Percentiles rank a stretch among this genome's conserved stretches.
Evolutionary conservation across 441 rosid genomes (phyloP).

Genomic region (Gossypium armourianum): DNA sequence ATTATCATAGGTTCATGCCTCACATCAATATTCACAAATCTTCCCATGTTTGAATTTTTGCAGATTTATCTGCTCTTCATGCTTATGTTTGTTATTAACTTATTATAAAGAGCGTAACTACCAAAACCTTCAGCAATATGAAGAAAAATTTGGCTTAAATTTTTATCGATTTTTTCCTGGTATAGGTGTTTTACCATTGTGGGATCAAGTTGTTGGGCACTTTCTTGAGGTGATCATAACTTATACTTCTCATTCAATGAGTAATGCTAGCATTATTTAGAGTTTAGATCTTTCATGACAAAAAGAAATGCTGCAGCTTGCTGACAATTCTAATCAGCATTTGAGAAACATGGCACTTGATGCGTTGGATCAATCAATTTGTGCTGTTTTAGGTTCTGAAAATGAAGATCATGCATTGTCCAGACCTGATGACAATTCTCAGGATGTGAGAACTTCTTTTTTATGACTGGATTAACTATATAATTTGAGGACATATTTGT

Average conservation of each 20-base stretch:
- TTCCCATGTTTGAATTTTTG: constrained; percentile 3
- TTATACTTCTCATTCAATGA: constrained; percentile 20
- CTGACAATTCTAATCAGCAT: constrained; percentile 68
- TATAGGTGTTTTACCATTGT: constrained; percentile 82
- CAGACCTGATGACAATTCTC: constrained; percentile 29
- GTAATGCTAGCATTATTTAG: constrained; percentile 17
- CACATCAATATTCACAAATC: neutral
- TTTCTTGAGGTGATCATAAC: constrained; percentile 62
- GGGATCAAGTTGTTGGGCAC: constrained; percentile 90
- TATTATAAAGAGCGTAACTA: neutral
- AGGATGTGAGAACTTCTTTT: constrained; percentile 45
- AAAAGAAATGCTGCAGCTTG: constrained; percentile 60
- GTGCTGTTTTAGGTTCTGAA: constrained; percentile 82
- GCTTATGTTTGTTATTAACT: neutral
- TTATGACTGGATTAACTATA: constrained; percentile 7
- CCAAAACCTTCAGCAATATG: neutral
- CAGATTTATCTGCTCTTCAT: neutral
- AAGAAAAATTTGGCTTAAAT: neutral
- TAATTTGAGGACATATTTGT: constrained; percentile 16
- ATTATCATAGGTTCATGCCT: neutral
- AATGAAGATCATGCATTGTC: constrained; percentile 41
- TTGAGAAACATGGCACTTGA: constrained; percentile 78
- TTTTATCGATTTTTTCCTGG: neutral
- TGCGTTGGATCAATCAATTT: constrained; percentile 88
- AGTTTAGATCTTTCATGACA: constrained; percentile 26